A percentile compares a stretch with the other conserved stretches of the same genome.
Evolutionary conservation across 2,329 filamentous ascomycete genomes (phyloP).

Genomic region (Aquanectria penicillioides): DNA sequence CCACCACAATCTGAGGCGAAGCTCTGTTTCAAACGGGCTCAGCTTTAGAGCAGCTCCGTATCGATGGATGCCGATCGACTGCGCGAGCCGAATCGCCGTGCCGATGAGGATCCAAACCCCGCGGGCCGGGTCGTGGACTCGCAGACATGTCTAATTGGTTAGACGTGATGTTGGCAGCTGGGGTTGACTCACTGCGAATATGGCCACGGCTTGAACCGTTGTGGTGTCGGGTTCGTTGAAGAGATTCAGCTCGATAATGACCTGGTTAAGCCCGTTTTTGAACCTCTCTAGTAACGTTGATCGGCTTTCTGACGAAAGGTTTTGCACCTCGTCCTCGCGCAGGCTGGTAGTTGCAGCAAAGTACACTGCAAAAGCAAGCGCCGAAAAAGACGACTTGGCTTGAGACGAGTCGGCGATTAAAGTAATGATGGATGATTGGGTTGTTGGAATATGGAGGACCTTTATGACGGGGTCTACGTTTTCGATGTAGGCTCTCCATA

Average conservation of each 20-base stretch:
- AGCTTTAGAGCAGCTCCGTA: constrained; percentile 18
- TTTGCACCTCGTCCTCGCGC: constrained; percentile 7
- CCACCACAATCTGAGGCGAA: constrained; percentile 21
- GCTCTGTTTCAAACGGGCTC: constrained; percentile 20
- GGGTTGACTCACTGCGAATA: constrained; percentile 9
- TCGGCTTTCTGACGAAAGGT: constrained; percentile 6
- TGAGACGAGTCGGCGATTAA: constrained; percentile 15
- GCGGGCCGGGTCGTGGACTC: constrained; percentile 16
- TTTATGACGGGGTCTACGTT: constrained; percentile 23
- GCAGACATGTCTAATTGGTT: constrained; percentile 15
- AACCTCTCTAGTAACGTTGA: constrained; percentile 10
- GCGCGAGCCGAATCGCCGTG: constrained; percentile 18
- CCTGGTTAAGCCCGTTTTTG: constrained; percentile 13
- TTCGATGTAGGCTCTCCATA: constrained; percentile 17
- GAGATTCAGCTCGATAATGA: constrained; percentile 10
- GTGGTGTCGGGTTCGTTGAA: constrained; percentile 18
- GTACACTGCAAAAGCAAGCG: constrained; percentile 20
- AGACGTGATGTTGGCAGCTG: not conserved
- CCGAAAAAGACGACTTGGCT: not conserved
- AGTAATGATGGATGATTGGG: constrained; percentile 18
- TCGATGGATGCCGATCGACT: constrained; percentile 21
- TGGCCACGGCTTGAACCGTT: constrained; percentile 15
- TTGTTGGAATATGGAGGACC: constrained; percentile 22
- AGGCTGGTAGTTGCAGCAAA: constrained; percentile 18
- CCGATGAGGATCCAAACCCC: constrained; percentile 20